Evolutionary conservation across 768 basidiomycete genomes (phyloP), one percentile per base, ranked within the genome.

Genomic region (Hemileccinum rubropunctum): DNA sequence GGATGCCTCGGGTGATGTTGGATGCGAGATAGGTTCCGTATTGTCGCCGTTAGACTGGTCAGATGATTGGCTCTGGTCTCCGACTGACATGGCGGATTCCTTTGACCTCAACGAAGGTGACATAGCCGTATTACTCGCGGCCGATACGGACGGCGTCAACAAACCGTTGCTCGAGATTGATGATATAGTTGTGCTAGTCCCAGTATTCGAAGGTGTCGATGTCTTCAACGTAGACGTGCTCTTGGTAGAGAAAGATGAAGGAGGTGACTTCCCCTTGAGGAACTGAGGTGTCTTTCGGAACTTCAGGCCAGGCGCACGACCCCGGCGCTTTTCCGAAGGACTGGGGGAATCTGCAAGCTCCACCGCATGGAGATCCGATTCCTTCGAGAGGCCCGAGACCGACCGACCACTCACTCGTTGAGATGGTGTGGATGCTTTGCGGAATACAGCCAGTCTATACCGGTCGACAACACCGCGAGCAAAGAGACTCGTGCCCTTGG

Each of bases 391-490:
- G 21, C 79, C 82, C 17, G 87, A 86, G 52, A 77, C 71, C 7
- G 79, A 76, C 20, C 81, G 75, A 6, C 73, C 71, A 3, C 60
- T 64, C 14, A 71, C 58, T 12, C 77, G 73, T 42, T 77, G 73
- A 37, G 73, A 72, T 5, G 86, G 82, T 11, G 84, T 86, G 13
- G 85, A 83, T n/a, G 78, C 76, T 65, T 91, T 92, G 47, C 90
- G 79, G 79, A 92, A 92, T 18, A 92, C 90, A 14, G 88, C 83
- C 47, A 95, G 73, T 50, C 82, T 77, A 64, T 95, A 95, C 47
- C 87, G 78, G 65, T 95, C 92, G 45, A 93, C 90, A 42, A 94
- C 88, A 6, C 92, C 92, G n/a, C 91, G 83, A 37, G 92, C 86
- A 62, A 93, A 94, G 34, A 94, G 76, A 62, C 86, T 93, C 17